Evolutionary conservation across 2,329 filamentous ascomycete genomes (phyloP), one percentile per base, ranked within the genome.

Genomic region (Penicillium sclerotigenum): DNA sequence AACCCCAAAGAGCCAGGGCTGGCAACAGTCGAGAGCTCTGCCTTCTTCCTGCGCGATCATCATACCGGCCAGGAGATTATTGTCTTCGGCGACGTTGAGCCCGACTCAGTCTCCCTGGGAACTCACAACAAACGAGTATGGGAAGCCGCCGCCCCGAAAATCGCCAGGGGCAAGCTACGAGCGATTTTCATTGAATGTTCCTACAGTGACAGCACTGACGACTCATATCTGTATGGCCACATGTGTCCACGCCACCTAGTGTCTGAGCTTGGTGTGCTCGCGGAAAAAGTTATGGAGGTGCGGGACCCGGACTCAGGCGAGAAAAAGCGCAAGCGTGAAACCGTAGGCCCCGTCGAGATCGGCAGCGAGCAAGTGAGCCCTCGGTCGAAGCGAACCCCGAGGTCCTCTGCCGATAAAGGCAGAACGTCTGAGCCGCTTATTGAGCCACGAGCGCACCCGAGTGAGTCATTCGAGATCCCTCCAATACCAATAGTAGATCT

Each of bases 181-280:
- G 93, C 88, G 11, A 88, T 99, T 13, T 93, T 97, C 69, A 95
- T 99, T 65, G 94, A 99, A 77, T 97, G 93, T 73, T 96, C 90
- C 59, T 99, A 93, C 72, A 89, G 91, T 59, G 88, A 97, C 71
- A 83, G 84, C 8, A 88, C 91, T 66, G 81, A 84, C 22, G 87
- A 94, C 58, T 86, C 88, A 47, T 83, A 87, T 0, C 80, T 99
- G 0, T 99, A 91, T 62, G 94, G 94, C 0, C 94, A 99, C 66
- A 79, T 99, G 14, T 90, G 90, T 36, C 94, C 94, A 0, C 81
- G 86, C 0, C 94, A 91, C 70, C 75, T 99, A 13, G 84, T 93
- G 24, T 83, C 88, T 43, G 94, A 99, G 73, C 79, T 99, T 56
- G 79, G 80, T 33, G 81, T 77, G 0, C 80, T 99, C 2, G 92